phyloP scores from a whole-genome alignment of 192 early-diverging fungal genomes.

The Backusella parvicylindrica region DNA sequence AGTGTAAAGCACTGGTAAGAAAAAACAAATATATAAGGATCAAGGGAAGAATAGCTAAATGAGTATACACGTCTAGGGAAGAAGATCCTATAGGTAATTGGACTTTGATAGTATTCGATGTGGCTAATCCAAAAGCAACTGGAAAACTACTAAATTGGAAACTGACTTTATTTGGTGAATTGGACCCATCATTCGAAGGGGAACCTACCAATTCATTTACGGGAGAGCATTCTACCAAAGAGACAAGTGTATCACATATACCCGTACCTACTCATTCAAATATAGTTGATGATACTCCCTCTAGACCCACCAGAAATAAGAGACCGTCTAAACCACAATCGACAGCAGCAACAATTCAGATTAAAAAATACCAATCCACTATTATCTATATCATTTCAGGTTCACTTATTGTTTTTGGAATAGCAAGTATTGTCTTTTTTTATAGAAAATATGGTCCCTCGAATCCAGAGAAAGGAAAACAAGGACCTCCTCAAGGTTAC shows the following conservation, averaged over 20 bases:
- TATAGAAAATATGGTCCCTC: neutral
- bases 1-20: slow-evolving; percentile 84
- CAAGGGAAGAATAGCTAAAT: neutral
- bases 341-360: neutral
- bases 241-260: neutral
- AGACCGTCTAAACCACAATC: neutral
- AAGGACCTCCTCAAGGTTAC: slow-evolving; percentile 8
- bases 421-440: slow-evolving; percentile 8
- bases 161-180: slow-evolving; percentile 46
- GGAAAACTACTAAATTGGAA: slow-evolving; percentile 65
- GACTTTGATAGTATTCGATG: slow-evolving; percentile 67
- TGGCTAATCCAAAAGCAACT: slow-evolving; percentile 39
- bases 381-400: slow-evolving; percentile 16
- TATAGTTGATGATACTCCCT: neutral
- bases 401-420: slow-evolving; percentile 6
- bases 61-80: slow-evolving; percentile 31
- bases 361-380: neutral
- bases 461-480: neutral
- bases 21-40: neutral
- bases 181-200: slow-evolving; percentile 15
- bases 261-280: neutral
- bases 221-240: neutral
- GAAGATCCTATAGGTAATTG: slow-evolving; percentile 82
- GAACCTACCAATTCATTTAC: neutral
- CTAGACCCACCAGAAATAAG: slow-evolving; percentile 9